Evolutionary conservation across 805 yeast species (phyloP).

Genomic region (Starmerella floricola): DNA sequence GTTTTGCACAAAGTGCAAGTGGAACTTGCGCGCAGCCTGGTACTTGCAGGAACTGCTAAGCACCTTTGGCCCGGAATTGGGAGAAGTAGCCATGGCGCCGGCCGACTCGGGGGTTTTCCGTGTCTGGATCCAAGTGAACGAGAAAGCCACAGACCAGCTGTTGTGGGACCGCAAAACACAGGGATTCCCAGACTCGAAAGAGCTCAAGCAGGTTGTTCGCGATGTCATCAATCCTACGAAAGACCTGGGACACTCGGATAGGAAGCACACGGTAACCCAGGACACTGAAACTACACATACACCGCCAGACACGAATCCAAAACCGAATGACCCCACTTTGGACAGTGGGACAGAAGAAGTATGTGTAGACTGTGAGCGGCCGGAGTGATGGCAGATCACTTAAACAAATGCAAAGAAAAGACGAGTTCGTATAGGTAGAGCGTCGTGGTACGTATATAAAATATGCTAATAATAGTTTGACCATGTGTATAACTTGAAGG

Average conservation of each 20-base stretch:
- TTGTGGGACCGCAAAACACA: conserved; percentile 51
- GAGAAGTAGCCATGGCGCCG: conserved; percentile 44
- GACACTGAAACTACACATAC: background rate
- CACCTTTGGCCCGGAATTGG: conserved; percentile 52
- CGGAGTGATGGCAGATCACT: too few relatives aligned
- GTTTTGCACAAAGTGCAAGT: conserved; percentile 73
- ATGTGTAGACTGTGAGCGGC: too few relatives aligned
- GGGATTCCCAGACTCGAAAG: conserved; percentile 82
- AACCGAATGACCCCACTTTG: background rate
- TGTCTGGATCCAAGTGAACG: conserved; percentile 38
- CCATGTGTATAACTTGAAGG: background rate
- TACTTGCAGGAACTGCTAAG: conserved; percentile 73
- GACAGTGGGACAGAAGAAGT: background rate
- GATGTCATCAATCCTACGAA: conserved; percentile 44
- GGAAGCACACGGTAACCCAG: too few relatives aligned
- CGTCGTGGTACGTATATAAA: background rate
- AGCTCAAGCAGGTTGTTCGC: conserved; percentile 55
- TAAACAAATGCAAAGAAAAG: too few relatives aligned
- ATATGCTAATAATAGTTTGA: background rate
- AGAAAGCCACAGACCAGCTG: conserved; percentile 26
- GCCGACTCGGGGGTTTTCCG: conserved; percentile 45
- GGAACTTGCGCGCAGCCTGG: conserved; percentile 86
- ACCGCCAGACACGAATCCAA: background rate
- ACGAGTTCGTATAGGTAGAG: too few relatives aligned
- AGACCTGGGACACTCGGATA: conserved; percentile 55